Evolutionary conservation across 78 protist species (phyloP).

Genomic region (Monocercomonoides exilis): DNA sequence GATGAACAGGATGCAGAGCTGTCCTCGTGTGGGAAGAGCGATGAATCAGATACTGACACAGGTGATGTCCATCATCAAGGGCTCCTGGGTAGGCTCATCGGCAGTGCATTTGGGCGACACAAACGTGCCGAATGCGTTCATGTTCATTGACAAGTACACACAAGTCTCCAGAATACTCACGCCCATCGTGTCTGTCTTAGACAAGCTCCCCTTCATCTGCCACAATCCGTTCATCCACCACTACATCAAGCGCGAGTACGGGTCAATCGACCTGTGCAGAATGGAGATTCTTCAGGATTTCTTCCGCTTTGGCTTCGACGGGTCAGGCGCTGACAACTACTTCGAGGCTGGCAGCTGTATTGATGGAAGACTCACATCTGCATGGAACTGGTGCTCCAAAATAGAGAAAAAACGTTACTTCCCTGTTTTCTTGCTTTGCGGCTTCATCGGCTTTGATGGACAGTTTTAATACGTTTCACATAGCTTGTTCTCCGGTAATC

Average conservation of each 20-base stretch:
- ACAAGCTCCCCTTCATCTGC: not conserved
- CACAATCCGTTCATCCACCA: not conserved
- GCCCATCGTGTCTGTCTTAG: slow-evolving; percentile 20
- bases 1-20: slow-evolving; percentile 22
- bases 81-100: slow-evolving; percentile 33
- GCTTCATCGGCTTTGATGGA: slow-evolving; percentile 81
- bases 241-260: slow-evolving; percentile 11
- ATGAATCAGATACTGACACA: slow-evolving; percentile 2
- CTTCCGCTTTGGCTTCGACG: no score
- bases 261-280: not conserved
- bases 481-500: no score
- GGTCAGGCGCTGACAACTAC: slow-evolving; percentile 78
- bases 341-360: slow-evolving; percentile 88
- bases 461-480: slow-evolving; percentile 6
- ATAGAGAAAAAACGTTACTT: slow-evolving; percentile 61
- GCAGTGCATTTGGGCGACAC: slow-evolving; percentile 80
- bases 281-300: slow-evolving; percentile 33
- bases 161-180: slow-evolving; percentile 37
- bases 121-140: slow-evolving; percentile 88
- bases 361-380: slow-evolving; percentile 82
- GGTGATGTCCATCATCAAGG: slow-evolving; percentile 13
- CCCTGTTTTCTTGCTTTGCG: slow-evolving; percentile 57
- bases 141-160: slow-evolving; percentile 84
- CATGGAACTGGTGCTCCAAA: slow-evolving; percentile 85
- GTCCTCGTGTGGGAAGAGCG: slow-evolving; percentile 1